Percentiles rank a stretch among this genome's conserved stretches.
These are phyloP conservation scores for Alternaria sp. DNA, from an alignment of 2,329 filamentous ascomycete species.

Conservation along the genomic window DNA sequence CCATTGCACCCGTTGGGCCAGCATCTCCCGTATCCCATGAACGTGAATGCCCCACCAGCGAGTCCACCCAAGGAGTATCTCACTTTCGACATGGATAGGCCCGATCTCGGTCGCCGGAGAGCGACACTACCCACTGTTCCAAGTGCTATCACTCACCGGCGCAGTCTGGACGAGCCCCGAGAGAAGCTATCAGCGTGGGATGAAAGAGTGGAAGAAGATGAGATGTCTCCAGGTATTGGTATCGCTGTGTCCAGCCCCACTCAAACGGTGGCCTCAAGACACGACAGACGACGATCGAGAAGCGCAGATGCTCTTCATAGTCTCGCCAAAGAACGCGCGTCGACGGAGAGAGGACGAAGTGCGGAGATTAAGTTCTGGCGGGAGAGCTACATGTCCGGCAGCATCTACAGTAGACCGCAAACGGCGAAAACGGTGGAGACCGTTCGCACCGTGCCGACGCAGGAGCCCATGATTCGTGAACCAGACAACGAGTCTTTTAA, in stretches of 20 bases:
- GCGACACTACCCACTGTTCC: constrained; percentile 48
- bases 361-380: constrained; percentile 50
- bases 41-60: constrained; percentile 49
- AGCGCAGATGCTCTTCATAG: constrained; percentile 50
- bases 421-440: constrained; percentile 46
- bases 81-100: constrained; percentile 38
- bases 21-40: constrained; percentile 52
- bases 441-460: constrained; percentile 33
- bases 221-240: constrained; percentile 43
- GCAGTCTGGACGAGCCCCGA: constrained; percentile 38
- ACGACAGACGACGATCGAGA: constrained; percentile 46
- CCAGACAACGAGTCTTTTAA: constrained; percentile 26
- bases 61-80: constrained; percentile 49
- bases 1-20: constrained; percentile 47
- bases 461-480: constrained; percentile 30
- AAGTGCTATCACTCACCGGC: constrained; percentile 33
- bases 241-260: constrained; percentile 47
- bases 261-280: constrained; percentile 22
- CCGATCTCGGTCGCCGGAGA: constrained; percentile 38
- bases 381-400: constrained; percentile 43
- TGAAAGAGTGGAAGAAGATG: constrained; percentile 37
- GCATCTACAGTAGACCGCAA: constrained; percentile 46
- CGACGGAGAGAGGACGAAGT: constrained; percentile 39
- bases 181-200: constrained; percentile 39
- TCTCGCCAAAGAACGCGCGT: constrained; percentile 35